phyloP scores from a whole-genome alignment of 257 asterid genomes.

The Solanum bulbocastanum region DNA sequence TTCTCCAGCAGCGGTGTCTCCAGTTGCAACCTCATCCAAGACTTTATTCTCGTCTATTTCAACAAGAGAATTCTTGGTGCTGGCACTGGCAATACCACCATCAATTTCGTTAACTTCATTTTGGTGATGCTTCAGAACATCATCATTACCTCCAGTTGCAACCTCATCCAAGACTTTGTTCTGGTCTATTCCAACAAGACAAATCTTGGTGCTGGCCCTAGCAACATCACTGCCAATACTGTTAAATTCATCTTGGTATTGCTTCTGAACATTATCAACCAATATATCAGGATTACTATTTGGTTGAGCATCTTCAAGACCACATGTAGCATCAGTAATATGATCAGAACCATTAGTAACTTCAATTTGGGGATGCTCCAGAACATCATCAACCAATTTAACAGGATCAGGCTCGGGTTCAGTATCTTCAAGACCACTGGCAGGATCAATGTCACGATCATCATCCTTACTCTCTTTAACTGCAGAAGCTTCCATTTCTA shows the following conservation, averaged over 20 bases:
- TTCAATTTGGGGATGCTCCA: conserved; percentile 1
- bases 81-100: neutral
- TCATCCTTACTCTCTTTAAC: neutral
- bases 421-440: neutral
- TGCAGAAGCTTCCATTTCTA: conserved; percentile 9
- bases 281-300: neutral
- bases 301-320: neutral
- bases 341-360: neutral
- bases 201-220: neutral
- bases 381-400: neutral
- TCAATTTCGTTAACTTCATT: neutral
- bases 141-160: neutral
- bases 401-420: neutral
- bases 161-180: neutral
- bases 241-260: neutral
- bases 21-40: neutral
- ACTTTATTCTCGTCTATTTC: neutral
- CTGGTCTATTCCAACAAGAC: neutral
- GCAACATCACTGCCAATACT: neutral
- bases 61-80: neutral
- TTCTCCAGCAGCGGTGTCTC: neutral
- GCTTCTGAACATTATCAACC: neutral
- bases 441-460: neutral
- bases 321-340: neutral
- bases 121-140: neutral